Base-by-base conservation (phyloP, 176 grass and related monocot species). In the Secale cereale region DNA sequence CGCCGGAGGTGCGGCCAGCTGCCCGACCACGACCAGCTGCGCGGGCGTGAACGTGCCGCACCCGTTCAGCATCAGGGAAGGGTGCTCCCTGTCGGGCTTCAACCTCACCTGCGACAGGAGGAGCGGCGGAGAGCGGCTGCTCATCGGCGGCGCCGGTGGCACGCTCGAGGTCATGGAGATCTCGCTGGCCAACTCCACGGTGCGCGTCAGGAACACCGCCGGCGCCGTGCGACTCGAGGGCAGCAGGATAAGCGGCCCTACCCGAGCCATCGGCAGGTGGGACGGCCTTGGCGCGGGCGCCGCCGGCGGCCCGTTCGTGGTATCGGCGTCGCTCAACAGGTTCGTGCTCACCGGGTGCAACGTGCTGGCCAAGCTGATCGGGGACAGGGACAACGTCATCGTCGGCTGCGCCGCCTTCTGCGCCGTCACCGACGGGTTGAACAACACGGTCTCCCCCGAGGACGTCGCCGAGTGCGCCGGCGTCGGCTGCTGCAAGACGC, bases 331-430 rank as follows among this genome's bases (percentile, higher is more conserved):
- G 54, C 52, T 6, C 33, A 83, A 83, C 68, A 35, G 29, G 14
- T 14, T 87, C 13, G 10, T 48, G 6, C 33, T 87, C 8, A 82
- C 71, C 0, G 79, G 86, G 6, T 87, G 86, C 48, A 82, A 87
- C 62, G 28, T 77, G 14, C 79, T 60, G 67, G 81, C 33, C n/a
- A 82, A 35, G 50, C 67, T 82, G 14, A 9, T 20, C n/a, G 64
- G 43, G 12, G 13, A 36, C 7, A 4, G 1, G 4, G 13, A 0
- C 80, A 70, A 70, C 46, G 8, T 70, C 32, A 67, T 87, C 85
- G 37, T 28, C 60, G 78, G 70, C 70, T 82, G 85, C 85, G 57
- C 85, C 70, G 60, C 85, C 19, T 56, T 59, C 69, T 81, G 85
- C 78, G 28, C 78, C 19, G 29, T 66, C 62, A 66, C 40, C 40